Evolutionary conservation across 1,284 basidiomycete species (phyloP).

Genomic region (Lignosus rhinocerotis): DNA sequence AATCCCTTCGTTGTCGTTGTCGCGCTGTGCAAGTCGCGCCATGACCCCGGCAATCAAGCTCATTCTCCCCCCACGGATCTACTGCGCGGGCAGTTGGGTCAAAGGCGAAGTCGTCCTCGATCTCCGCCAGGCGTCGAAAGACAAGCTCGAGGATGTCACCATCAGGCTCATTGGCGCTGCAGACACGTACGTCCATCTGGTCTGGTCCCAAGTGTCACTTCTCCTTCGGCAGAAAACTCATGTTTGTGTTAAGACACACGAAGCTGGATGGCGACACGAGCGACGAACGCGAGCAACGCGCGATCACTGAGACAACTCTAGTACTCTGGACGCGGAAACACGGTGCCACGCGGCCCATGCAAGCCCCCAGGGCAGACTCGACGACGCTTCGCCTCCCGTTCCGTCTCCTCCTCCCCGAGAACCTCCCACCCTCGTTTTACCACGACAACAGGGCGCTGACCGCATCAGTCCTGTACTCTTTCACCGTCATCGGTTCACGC

Average conservation of each 20-base stretch:
- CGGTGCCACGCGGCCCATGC: neutral
- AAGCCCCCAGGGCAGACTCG: neutral
- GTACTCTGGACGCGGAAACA: conserved; percentile 1
- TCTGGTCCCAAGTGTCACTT: neutral
- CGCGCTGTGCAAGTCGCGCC: no score
- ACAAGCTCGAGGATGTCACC: neutral
- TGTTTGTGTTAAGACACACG: neutral
- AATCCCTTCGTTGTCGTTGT: no score
- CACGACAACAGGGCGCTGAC: conserved; percentile 1
- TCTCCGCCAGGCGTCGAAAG: neutral
- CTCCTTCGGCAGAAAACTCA: neutral
- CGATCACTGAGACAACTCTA: neutral
- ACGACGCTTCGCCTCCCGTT: conserved; percentile 25
- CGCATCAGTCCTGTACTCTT: conserved; percentile 17
- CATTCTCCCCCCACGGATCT: neutral
- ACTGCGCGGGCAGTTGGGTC: neutral
- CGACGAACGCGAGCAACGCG: neutral
- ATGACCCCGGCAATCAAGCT: neutral
- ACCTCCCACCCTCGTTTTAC: conserved; percentile 27
- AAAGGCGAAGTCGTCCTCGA: neutral
- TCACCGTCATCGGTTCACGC: conserved; percentile 24
- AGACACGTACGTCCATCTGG: neutral
- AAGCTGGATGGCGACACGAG: neutral
- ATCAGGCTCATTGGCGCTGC: neutral
- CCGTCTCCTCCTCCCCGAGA: conserved; percentile 19